These are phyloP conservation scores for Kodamaea hsintzibuensis DNA, from an alignment of 805 yeast genomes.

Conservation along the genomic window DNA sequence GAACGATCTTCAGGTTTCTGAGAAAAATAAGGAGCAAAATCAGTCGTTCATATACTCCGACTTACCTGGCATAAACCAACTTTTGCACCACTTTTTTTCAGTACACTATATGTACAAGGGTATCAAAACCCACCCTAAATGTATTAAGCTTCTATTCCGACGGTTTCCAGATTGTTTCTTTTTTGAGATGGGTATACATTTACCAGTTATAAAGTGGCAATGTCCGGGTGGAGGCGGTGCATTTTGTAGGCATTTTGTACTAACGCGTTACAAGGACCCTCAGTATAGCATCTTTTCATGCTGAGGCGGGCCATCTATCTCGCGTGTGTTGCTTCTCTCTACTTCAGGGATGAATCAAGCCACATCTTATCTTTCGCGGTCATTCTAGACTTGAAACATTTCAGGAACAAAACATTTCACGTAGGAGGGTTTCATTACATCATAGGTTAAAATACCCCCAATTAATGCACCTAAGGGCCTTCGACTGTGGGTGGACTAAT, in stretches of 20 bases:
- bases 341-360: not conserved
- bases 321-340: not conserved
- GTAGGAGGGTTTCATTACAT: not conserved
- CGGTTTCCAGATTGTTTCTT: not conserved
- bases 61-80: not conserved
- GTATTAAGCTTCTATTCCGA: not conserved
- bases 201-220: not conserved
- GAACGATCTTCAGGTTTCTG: not conserved
- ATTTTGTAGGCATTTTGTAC: not conserved
- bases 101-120: not conserved
- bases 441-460: not conserved
- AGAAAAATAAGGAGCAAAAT: not conserved
- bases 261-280: not conserved
- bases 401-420: not conserved
- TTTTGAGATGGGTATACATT: not conserved
- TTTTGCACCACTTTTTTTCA: not conserved
- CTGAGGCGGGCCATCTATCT: too few species aligned
- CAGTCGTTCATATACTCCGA: not conserved
- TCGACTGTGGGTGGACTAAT: not conserved
- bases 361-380: not conserved
- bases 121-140: not conserved
- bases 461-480: not conserved
- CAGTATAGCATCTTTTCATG: too few species aligned
- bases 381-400: conserved; percentile 3
- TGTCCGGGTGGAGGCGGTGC: not conserved